phyloP scores from a whole-genome alignment of 768 basidiomycete genomes.

The Amanita polypyramis region DNA sequence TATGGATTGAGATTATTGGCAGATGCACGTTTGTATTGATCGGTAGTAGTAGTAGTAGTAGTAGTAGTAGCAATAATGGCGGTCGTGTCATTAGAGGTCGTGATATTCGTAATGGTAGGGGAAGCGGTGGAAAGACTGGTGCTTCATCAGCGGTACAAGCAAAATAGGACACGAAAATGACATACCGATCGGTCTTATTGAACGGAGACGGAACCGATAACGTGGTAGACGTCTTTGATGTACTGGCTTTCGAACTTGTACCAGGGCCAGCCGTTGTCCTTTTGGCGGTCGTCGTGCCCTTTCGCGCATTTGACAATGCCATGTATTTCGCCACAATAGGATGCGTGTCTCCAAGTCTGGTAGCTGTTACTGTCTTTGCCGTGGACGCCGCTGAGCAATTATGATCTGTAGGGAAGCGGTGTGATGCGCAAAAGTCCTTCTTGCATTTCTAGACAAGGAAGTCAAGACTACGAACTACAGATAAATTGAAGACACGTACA shows the following conservation, averaged over 20 bases:
- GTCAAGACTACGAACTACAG: slow-evolving; percentile 2
- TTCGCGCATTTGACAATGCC: slow-evolving; percentile 18
- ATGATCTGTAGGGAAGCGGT: slow-evolving; percentile 74
- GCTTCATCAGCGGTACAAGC: slow-evolving; percentile 59
- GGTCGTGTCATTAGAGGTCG: slow-evolving; percentile 13
- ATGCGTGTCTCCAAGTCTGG: slow-evolving; percentile 29
- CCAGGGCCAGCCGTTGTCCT: slow-evolving; percentile 10
- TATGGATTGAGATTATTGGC: slow-evolving; percentile 39
- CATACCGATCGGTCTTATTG: slow-evolving; percentile 59
- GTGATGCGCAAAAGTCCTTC: slow-evolving; percentile 63
- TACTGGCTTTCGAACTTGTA: slow-evolving; percentile 12
- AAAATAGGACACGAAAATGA: slow-evolving; percentile 16
- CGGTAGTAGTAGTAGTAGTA: slow-evolving; percentile 9
- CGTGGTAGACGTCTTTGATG: slow-evolving; percentile 6
- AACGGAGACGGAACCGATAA: slow-evolving; percentile 22
- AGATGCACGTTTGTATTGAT: slow-evolving; percentile 27
- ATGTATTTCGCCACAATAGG: slow-evolving; percentile 20
- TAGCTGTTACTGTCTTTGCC: slow-evolving; percentile 15
- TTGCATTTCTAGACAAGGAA: slow-evolving; percentile 44
- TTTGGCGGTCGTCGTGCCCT: slow-evolving; percentile 12
- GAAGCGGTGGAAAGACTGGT: slow-evolving; percentile 30
- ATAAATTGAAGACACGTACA: slow-evolving; percentile 32
- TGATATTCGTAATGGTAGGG: slow-evolving; percentile 12
- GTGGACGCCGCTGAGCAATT: slow-evolving; percentile 27
- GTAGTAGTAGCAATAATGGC: slow-evolving; percentile 13